Evolutionary conservation across 1,139 yeast species (phyloP).

Genomic region (Groenewaldozyma auringiensis): DNA sequence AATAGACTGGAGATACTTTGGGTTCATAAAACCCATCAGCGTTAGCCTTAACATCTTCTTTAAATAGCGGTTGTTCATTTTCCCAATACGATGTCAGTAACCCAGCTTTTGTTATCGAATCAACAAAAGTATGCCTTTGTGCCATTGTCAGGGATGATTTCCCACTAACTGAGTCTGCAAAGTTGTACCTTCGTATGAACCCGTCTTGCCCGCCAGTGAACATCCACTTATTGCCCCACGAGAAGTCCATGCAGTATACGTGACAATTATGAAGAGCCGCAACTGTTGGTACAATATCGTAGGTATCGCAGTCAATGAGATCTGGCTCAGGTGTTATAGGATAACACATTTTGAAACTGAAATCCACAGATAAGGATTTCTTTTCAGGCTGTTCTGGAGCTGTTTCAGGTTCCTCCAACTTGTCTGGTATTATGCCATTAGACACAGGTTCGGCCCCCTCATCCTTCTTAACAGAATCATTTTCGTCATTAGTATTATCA

Average conservation of each 20-base stretch:
- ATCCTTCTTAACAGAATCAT: constrained; percentile 6
- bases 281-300: constrained; percentile 37
- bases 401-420: too few species aligned
- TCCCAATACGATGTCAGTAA: constrained; percentile 86
- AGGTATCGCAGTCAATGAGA: constrained; percentile 18
- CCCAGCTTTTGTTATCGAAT: constrained; percentile 75
- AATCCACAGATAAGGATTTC: neutral
- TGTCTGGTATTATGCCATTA: too few species aligned
- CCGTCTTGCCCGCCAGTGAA: constrained; percentile 98
- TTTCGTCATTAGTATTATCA: constrained; percentile 15
- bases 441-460: neutral
- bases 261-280: constrained; percentile 37
- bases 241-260: constrained; percentile 66
- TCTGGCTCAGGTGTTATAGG: constrained; percentile 18
- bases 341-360: constrained; percentile 16
- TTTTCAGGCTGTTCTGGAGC: too few species aligned
- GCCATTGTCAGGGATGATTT: constrained; percentile 83
- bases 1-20: constrained; percentile 69
- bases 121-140: constrained; percentile 83
- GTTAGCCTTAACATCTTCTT: constrained; percentile 39
- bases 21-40: constrained; percentile 36
- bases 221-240: constrained; percentile 80
- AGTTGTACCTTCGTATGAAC: constrained; percentile 80
- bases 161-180: constrained; percentile 81
- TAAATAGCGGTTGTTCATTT: constrained; percentile 71